Conservation (phyloP, 345 rosid species). For the Boechera divaricarpa region DNA sequence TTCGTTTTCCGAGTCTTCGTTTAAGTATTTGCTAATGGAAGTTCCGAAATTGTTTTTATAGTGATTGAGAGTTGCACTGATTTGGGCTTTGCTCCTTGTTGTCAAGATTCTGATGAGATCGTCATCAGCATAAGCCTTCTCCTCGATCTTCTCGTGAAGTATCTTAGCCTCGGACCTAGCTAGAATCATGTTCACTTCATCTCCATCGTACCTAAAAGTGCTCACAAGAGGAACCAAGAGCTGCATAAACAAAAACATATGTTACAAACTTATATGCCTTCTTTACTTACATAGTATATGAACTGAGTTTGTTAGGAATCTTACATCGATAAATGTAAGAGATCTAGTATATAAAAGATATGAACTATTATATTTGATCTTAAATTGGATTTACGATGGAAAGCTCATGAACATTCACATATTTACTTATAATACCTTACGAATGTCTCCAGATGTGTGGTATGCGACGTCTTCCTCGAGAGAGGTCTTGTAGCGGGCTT, state of each 20-base stretch:
- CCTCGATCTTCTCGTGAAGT: slow-evolving; percentile 73
- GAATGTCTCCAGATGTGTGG: slow-evolving; percentile 75
- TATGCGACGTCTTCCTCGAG: slow-evolving; percentile 91
- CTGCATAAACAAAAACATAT: slow-evolving; percentile 48
- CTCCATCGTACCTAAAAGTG: slow-evolving; percentile 79
- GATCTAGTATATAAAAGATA: neutral
- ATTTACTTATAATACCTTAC: slow-evolving; percentile 58
- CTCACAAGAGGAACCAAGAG: slow-evolving; percentile 81
- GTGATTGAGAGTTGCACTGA: slow-evolving; percentile 75
- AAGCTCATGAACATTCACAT: neutral
- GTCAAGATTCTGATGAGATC: slow-evolving; percentile 80
- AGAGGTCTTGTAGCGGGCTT: slow-evolving; percentile 77
- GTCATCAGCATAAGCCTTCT: slow-evolving; percentile 71
- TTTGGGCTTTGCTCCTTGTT: slow-evolving; percentile 84
- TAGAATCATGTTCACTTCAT: slow-evolving; percentile 66
- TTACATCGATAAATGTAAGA: neutral
- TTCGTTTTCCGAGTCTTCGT: slow-evolving; percentile 66
- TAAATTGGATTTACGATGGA: neutral
- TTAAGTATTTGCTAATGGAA: slow-evolving; percentile 75
- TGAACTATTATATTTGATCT: neutral
- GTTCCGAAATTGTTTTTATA: slow-evolving; percentile 67
- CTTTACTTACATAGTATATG: neutral
- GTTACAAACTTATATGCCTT: neutral
- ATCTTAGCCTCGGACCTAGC: slow-evolving; percentile 84
- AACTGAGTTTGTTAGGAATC: slow-evolving; percentile 2